Evolutionary conservation across 1,284 basidiomycete genomes (phyloP), one percentile per base, ranked within the genome.

Genomic region (Fomitopsis pinicola): DNA sequence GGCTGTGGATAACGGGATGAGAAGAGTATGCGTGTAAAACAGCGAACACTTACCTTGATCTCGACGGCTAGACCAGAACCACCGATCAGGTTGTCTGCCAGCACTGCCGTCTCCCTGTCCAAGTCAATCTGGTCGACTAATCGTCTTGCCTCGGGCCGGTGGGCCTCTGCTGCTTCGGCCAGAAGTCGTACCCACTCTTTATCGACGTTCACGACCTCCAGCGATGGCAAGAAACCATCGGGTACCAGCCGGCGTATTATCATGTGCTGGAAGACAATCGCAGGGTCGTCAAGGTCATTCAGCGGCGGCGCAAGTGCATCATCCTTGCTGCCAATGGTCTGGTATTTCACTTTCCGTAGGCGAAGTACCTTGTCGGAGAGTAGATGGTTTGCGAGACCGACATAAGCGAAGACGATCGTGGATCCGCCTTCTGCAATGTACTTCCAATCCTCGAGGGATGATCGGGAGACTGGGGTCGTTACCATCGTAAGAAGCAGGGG

Each of bases 371-470:
- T 90, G 7, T 85, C 83, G 54, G 80, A 74, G 69, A 91, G 89
- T 1, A 71, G 63, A 2, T 79, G 72, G 57, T 75, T 62, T 1
- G 65, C 54, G 0, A 82, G 75, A 0, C 93, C 92, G 12, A 71
- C 68, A 71, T 95, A 96, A 8, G 89, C 86, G 74, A 94, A 93
- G 26, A 97, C 92, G 65, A 94, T 85, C 9, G 92, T 91, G 9
- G 92, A 89, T n/a, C 91, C 92, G 15, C 95, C 95, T 75, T 97
- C 95, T 1, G 92, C 87, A 35, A 94, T 77, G 71, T 97, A 97
- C 62, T 73, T 76, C 95, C 94, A 97, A 71, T 94, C 79, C 6
- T 71, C 66, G 0, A 87, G 82, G 19, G 70, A 71, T 9, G 82
- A 79, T 71, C 1, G 73, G 64, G 57, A 77, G 45, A 58, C 58